These are phyloP conservation scores for Oryza longistaminata DNA, from an alignment of 176 grass and related monocot genomes.

Conservation along the genomic window DNA sequence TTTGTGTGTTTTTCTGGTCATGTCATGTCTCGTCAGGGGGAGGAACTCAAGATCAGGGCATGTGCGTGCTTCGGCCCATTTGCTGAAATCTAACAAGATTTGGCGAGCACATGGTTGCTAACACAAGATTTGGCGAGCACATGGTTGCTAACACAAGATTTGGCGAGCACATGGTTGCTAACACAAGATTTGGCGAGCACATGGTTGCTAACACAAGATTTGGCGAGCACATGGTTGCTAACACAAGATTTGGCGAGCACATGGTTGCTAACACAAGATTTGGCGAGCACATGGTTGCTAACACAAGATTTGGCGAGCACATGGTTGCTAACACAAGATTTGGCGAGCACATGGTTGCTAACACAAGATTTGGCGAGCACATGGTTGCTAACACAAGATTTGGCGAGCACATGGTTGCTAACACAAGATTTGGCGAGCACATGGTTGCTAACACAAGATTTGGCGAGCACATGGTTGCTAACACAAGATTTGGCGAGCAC, in stretches of 20 bases:
- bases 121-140: background rate
- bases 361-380: constrained; percentile 14
- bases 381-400: constrained; percentile 2
- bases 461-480: too few species aligned
- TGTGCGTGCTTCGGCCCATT: constrained; percentile 16
- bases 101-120: background rate
- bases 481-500: constrained; percentile 14
- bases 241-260: constrained; percentile 14
- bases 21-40: constrained; percentile 15
- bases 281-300: too few species aligned
- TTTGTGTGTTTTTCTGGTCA: too few species aligned
- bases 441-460: constrained; percentile 2
- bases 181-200: constrained; percentile 11
- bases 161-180: background rate
- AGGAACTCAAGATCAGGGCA: constrained; percentile 23
- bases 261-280: constrained; percentile 2
- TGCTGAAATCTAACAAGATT: constrained; percentile 17
- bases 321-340: constrained; percentile 2
- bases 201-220: constrained; percentile 2
- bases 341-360: too few species aligned
- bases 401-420: too few species aligned
- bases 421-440: constrained; percentile 14
- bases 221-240: too few species aligned
- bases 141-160: constrained; percentile 6
- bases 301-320: constrained; percentile 14